A percentile compares a stretch with the other conserved stretches of the same genome.
phyloP scores from a whole-genome alignment of 1,284 basidiomycete species.

The Vanrija humicola region DNA sequence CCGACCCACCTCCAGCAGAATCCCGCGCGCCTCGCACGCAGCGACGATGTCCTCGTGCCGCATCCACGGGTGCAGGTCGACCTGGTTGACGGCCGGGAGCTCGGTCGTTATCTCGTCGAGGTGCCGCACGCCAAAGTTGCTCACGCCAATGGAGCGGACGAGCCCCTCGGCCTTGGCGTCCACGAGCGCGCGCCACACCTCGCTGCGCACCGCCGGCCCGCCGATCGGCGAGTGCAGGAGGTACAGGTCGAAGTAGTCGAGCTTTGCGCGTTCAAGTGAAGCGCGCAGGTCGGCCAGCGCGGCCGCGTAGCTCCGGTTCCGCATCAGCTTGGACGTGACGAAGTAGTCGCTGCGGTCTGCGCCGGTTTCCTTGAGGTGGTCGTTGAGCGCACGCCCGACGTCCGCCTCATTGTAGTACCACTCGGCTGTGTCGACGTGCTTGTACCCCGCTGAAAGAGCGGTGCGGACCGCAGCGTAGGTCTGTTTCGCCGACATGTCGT shows the following conservation, averaged over 20 bases:
- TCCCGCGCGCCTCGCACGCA: conserved; percentile 50
- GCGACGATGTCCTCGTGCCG: conserved; percentile 50
- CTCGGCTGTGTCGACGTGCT: conserved; percentile 58
- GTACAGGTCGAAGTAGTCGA: conserved; percentile 52
- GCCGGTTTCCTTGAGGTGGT: conserved; percentile 48
- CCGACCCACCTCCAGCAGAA: conserved; percentile 49
- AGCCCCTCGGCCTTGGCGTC: conserved; percentile 49
- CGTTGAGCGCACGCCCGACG: conserved; percentile 59
- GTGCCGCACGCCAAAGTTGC: conserved; percentile 52
- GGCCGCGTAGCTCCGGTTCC: conserved; percentile 56
- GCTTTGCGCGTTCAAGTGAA: conserved; percentile 56
- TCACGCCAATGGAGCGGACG: conserved; percentile 50
- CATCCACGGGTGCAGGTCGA: conserved; percentile 52
- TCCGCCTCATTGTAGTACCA: conserved; percentile 65
- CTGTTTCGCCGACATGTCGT: conserved; percentile 60
- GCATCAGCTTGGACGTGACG: conserved; percentile 65
- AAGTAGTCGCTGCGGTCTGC: conserved; percentile 60
- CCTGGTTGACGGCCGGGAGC: conserved; percentile 49
- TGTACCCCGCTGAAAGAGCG: conserved; percentile 66
- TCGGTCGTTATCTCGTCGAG: conserved; percentile 50
- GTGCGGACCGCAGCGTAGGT: conserved; percentile 59
- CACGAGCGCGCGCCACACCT: conserved; percentile 50
- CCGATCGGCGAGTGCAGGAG: conserved; percentile 51
- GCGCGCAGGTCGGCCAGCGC: conserved; percentile 56
- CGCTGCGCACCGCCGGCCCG: conserved; percentile 44